Conservation (phyloP, 2,329 filamentous ascomycete species). For the Neopestalotiopsis sp. region DNA sequence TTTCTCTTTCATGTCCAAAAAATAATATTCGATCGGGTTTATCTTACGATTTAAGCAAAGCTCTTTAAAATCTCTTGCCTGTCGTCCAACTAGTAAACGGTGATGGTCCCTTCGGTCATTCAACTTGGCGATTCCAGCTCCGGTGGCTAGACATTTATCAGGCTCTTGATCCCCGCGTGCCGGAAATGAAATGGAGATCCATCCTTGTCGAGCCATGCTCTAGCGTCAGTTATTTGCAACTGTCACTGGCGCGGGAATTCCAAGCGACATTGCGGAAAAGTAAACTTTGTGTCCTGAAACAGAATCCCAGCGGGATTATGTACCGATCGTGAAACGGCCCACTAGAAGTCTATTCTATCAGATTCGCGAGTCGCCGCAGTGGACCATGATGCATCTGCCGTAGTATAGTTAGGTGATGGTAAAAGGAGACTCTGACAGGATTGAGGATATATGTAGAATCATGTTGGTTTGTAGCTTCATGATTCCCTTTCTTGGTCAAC, state of each 20-base stretch:
- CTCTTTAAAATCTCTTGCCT: no score
- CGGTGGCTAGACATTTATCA: neutral
- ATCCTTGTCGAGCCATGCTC: neutral
- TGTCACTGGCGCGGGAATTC: neutral
- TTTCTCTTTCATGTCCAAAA: no score
- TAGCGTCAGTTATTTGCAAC: neutral
- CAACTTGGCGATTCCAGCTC: neutral
- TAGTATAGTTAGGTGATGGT: neutral
- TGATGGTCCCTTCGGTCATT: neutral
- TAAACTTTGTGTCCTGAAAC: neutral
- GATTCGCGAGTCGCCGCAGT: neutral
- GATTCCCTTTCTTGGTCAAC: neutral
- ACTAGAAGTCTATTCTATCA: neutral
- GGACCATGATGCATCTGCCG: neutral
- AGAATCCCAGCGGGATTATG: neutral
- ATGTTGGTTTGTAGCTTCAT: neutral
- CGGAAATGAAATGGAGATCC: neutral
- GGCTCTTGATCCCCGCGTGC: neutral
- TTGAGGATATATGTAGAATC: neutral
- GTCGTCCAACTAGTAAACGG: neutral
- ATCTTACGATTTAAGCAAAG: no score
- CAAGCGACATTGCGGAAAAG: neutral
- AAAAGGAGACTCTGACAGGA: neutral
- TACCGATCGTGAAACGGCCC: neutral
- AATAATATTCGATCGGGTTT: no score